Percentiles rank a stretch among this genome's conserved stretches.
Evolutionary conservation across 2,329 filamentous ascomycete species (phyloP).

Genomic region (Clarireedia sp.): DNA sequence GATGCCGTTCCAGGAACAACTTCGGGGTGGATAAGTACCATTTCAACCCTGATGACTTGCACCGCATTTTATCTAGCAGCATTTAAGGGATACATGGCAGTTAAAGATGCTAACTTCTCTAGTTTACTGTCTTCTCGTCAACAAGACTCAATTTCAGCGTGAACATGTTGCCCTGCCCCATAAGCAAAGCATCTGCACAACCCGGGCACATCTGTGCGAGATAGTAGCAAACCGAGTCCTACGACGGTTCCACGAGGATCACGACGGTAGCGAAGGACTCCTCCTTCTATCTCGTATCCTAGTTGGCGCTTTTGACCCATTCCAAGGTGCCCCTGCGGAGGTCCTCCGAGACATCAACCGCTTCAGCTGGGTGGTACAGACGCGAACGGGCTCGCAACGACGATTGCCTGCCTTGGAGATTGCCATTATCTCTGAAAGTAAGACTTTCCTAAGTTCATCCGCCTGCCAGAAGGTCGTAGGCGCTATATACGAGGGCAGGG

Average conservation of each 20-base stretch:
- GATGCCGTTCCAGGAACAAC: no score
- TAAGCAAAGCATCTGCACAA: constrained; percentile 73
- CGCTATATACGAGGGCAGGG: constrained; percentile 71
- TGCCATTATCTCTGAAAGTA: constrained; percentile 75
- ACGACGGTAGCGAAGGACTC: constrained; percentile 61
- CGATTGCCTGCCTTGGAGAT: constrained; percentile 68
- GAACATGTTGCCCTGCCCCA: constrained; percentile 70
- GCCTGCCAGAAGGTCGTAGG: constrained; percentile 76
- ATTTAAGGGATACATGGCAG: no score
- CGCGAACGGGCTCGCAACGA: constrained; percentile 37
- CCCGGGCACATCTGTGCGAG: constrained; percentile 71
- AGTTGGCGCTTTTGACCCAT: constrained; percentile 76
- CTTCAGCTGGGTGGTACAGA: constrained; percentile 34
- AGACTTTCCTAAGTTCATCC: constrained; percentile 67
- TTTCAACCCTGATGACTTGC: background rate
- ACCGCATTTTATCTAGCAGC: background rate
- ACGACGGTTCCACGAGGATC: constrained; percentile 70
- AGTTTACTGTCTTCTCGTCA: constrained; percentile 80
- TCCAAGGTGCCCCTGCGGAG: constrained; percentile 69
- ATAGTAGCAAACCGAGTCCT: constrained; percentile 71
- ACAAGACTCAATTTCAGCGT: constrained; percentile 69
- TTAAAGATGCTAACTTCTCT: background rate
- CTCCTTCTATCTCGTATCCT: constrained; percentile 70
- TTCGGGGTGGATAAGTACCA: background rate
- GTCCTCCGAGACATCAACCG: constrained; percentile 49